phyloP scores from a whole-genome alignment of 176 grass and related monocot species.

The Oryza punctata region DNA sequence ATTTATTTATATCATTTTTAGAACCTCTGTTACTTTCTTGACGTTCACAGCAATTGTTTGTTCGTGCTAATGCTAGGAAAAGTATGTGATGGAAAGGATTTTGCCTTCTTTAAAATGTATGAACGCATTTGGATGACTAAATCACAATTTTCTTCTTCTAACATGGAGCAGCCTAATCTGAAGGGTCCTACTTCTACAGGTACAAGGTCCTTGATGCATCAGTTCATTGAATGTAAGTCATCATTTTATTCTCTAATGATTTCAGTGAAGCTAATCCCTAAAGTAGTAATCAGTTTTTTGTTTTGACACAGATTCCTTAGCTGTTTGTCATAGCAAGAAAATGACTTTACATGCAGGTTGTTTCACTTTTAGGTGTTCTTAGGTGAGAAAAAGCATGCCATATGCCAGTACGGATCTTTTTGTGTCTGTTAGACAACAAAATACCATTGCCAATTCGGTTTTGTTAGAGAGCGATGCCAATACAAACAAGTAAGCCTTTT shows the following conservation, averaged over 20 bases:
- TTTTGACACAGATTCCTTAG: conserved; percentile 18
- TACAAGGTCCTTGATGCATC: conserved; percentile 1
- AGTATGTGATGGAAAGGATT: neutral
- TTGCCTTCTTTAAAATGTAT: conserved; percentile 1
- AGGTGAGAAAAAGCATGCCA: conserved; percentile 52
- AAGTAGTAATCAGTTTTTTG: conserved; percentile 29
- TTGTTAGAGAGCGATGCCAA: conserved; percentile 1
- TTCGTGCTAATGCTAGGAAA: neutral
- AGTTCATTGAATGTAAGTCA: neutral
- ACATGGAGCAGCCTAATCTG: neutral
- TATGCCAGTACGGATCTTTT: neutral
- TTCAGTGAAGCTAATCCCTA: conserved; percentile 13
- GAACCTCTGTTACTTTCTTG: neutral
- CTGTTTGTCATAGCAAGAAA: conserved; percentile 42
- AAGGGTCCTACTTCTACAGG: conserved; percentile 1
- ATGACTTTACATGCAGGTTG: conserved; percentile 29
- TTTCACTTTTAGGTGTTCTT: conserved; percentile 54
- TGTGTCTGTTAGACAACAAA: conserved; percentile 29
- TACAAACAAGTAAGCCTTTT: conserved; percentile 31
- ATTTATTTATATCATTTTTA: neutral
- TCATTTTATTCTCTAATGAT: neutral
- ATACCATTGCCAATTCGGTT: neutral
- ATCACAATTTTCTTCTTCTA: conserved; percentile 9
- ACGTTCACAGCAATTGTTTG: neutral
- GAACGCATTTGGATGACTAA: neutral